Base-by-base conservation (phyloP, 2,329 filamentous ascomycete species). In the Coniochaeta sp. region DNA sequence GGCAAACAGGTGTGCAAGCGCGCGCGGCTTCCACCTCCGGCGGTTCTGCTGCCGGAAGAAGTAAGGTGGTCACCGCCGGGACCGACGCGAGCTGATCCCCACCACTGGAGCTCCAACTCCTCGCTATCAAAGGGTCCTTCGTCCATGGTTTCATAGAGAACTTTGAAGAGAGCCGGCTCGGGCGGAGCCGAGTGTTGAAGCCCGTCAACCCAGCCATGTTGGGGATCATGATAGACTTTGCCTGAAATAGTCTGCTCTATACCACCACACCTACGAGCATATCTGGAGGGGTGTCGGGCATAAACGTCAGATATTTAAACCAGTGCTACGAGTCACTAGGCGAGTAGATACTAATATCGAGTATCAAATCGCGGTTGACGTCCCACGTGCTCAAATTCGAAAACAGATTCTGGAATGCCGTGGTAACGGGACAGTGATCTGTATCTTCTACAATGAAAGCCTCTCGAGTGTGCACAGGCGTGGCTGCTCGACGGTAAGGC, bases 31-130 rank as follows among this genome's bases (percentile, higher is more conserved):
- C 71, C 70, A 73, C 65, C 64, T 61, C 56, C 67, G 66, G 64
- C 68, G 68, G 62, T 64, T 72, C 61, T 73, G 69, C 62, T 71
- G 70, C 14, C 69, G 67, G 26, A 72, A 72, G 64, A 65, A 73
- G 67, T 59, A 73, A 16, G 59, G 62, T 63, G 8, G 67, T 71
- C 50, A 72, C 69, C 24, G 63, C 69, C 40, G 67, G 67, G 38
- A 70, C 67, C 32, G 24, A 55, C 55, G 69, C 68, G 54, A 71
- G 65, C 26, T 63, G 60, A 57, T 65, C 57, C 68, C 65, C n/a
- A 70, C 67, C 67, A 68, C 61, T 67, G 50, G 30, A 24, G 10
- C 59, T 72, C 67, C 50, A 22, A 38, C 26, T 64, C 7, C 3
- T 66, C 61, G 52, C 19, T 62, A 55, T 66, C 60, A 57, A 69